Conservation (phyloP, 305 asterid genomes). For the Plantago rigida region DNA sequence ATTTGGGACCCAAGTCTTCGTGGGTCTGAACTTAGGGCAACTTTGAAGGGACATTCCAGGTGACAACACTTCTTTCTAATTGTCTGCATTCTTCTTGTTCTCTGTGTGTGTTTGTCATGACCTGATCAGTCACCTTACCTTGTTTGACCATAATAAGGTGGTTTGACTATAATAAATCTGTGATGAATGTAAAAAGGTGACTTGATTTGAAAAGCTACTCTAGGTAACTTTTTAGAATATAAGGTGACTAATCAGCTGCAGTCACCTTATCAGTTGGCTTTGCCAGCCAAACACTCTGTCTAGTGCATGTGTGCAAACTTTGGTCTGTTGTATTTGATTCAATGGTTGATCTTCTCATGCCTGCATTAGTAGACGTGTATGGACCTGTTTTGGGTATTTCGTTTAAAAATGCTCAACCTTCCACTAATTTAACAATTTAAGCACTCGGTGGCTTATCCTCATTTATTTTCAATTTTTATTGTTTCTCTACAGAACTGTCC, state of each 20-base stretch:
- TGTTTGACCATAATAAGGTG: no score
- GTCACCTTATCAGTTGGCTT: no score
- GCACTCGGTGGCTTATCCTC: conserved; percentile 11
- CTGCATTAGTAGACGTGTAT: conserved; percentile 1
- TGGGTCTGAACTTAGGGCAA: conserved; percentile 89
- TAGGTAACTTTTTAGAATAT: no score
- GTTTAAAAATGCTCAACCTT: conserved; percentile 1
- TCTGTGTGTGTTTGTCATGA: not conserved
- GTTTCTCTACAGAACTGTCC: conserved; percentile 51
- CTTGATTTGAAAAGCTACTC: no score
- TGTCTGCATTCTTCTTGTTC: not conserved
- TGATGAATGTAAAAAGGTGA: no score
- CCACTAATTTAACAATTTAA: conserved; percentile 9
- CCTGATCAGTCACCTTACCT: no score
- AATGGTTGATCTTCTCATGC: conserved; percentile 21
- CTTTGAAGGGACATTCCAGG: conserved; percentile 86
- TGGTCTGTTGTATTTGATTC: conserved; percentile 1
- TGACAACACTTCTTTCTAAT: conserved; percentile 21
- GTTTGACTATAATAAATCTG: no score
- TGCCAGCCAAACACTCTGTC: not conserved
- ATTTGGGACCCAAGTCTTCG: conserved; percentile 95
- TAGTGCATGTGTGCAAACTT: conserved; percentile 8
- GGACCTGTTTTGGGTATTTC: not conserved
- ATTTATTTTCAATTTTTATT: conserved; percentile 10
- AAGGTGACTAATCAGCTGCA: no score